Evolutionary conservation across 169 alveolate genomes (phyloP).

Genomic region (Cryptosporidium baileyi): DNA sequence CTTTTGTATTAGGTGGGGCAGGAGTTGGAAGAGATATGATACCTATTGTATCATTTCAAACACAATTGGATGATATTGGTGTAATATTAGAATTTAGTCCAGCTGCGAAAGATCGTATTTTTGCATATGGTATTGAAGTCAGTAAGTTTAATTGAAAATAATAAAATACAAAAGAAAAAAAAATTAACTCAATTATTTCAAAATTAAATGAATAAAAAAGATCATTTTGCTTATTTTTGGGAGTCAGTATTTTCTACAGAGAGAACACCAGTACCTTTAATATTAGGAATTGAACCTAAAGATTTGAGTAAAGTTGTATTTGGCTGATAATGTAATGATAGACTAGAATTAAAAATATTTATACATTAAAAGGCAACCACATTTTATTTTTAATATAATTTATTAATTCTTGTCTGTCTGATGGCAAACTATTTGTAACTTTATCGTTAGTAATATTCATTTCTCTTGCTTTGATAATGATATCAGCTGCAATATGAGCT

Average conservation of each 20-base stretch:
- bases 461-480: conserved; percentile 3
- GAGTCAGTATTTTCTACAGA: conserved; percentile 61
- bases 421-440: neutral
- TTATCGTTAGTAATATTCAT: neutral
- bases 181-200: too few relatives aligned
- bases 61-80: conserved; percentile 66
- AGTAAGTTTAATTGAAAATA: conserved; percentile 34
- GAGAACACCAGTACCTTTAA: conserved; percentile 34
- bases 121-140: conserved; percentile 67
- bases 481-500: conserved; percentile 47
- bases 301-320: conserved; percentile 53
- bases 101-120: conserved; percentile 14
- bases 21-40: conserved; percentile 59
- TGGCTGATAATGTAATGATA: neutral
- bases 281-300: conserved; percentile 57
- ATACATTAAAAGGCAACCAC: conserved; percentile 46
- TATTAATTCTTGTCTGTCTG: conserved; percentile 10
- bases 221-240: conserved; percentile 69
- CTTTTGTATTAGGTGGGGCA: conserved; percentile 66
- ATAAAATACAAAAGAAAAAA: neutral
- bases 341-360: too few relatives aligned
- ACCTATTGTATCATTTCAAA: conserved; percentile 63
- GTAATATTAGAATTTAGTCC: conserved; percentile 63
- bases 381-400: conserved; percentile 19
- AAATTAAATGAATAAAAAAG: too few relatives aligned